These are phyloP conservation scores for Zoysia pacifica DNA, from an alignment of 176 grass and related monocot genomes.

Conservation along the genomic window DNA sequence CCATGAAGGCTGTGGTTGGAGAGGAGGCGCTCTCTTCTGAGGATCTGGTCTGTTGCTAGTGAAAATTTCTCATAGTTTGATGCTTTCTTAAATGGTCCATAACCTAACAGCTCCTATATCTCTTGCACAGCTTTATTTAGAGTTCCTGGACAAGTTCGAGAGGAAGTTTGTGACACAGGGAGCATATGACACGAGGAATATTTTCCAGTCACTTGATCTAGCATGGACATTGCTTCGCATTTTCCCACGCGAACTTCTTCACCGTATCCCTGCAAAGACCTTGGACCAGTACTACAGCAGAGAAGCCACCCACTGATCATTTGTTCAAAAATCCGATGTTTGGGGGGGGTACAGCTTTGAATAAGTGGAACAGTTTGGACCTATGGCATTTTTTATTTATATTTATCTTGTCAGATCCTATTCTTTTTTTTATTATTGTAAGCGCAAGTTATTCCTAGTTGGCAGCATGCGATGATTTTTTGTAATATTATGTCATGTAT, in stretches of 20 bases:
- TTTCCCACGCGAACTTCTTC: constrained; percentile 95
- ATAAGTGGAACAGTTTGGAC: constrained; percentile 54
- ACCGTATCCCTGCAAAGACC: constrained; percentile 97
- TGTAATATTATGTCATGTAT: constrained; percentile 61
- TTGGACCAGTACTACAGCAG: constrained; percentile 95
- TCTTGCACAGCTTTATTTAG: constrained; percentile 80
- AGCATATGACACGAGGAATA: constrained; percentile 93
- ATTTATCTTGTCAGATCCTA: constrained; percentile 55
- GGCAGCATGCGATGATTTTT: constrained; percentile 12
- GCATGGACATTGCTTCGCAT: constrained; percentile 98
- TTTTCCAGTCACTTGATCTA: constrained; percentile 98
- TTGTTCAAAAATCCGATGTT: constrained; percentile 35
- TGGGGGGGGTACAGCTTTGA: constrained; percentile 49
- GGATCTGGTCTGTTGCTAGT: neutral
- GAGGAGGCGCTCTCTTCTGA: neutral
- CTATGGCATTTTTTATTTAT: constrained; percentile 45
- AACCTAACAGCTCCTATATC: constrained; percentile 29
- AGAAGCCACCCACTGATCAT: constrained; percentile 68
- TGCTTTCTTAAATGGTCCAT: neutral
- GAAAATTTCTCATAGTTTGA: neutral
- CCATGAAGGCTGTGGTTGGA: neutral
- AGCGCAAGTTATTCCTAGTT: constrained; percentile 37
- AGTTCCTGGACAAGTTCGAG: constrained; percentile 98
- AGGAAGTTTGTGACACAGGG: constrained; percentile 95
- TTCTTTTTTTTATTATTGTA: constrained; percentile 48